Evolutionary conservation across 1,284 basidiomycete species (phyloP).

Genomic region (Cutaneotrichosporon cyanovorans): DNA sequence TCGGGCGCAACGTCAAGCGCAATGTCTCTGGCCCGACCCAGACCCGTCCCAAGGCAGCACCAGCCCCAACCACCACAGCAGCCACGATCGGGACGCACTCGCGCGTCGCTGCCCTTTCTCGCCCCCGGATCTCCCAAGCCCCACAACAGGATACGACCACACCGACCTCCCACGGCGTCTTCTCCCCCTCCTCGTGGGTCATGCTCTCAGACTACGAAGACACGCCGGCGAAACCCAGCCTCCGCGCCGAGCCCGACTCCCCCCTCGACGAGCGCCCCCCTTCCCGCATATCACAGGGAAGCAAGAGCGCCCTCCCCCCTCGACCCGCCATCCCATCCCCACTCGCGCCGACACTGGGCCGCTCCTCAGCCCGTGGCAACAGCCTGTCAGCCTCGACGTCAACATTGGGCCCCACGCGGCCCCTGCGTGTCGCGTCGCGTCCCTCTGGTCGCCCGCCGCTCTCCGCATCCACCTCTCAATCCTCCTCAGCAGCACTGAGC

Average conservation of each 20-base stretch:
- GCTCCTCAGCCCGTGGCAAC: background rate
- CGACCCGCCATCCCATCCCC: slow-evolving; percentile 42
- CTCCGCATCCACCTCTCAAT: background rate
- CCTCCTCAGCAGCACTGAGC: background rate
- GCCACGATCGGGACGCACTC: slow-evolving; percentile 1
- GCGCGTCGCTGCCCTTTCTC: slow-evolving; percentile 4
- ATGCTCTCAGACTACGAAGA: slow-evolving; percentile 33
- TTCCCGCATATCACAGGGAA: too few species aligned
- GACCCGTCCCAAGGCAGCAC: background rate
- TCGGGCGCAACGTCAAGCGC: slow-evolving; percentile 29
- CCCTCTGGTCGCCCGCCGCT: slow-evolving; percentile 3
- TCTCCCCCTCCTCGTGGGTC: slow-evolving; percentile 39
- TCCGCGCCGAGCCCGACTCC: slow-evolving; percentile 13
- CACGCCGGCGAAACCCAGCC: slow-evolving; percentile 19
- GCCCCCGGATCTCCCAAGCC: background rate
- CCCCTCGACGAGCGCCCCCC: slow-evolving; percentile 14
- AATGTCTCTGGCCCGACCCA: background rate
- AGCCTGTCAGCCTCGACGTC: background rate
- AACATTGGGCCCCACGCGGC: background rate
- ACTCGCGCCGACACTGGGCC: slow-evolving; percentile 15
- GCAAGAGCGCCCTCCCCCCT: slow-evolving; percentile 21
- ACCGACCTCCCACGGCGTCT: slow-evolving; percentile 10
- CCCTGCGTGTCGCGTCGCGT: background rate
- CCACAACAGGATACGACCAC: slow-evolving; percentile 6
- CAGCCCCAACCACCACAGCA: background rate